These are phyloP conservation scores for Termitomyces titanicus DNA, from an alignment of 768 basidiomycete genomes.

Conservation along the genomic window DNA sequence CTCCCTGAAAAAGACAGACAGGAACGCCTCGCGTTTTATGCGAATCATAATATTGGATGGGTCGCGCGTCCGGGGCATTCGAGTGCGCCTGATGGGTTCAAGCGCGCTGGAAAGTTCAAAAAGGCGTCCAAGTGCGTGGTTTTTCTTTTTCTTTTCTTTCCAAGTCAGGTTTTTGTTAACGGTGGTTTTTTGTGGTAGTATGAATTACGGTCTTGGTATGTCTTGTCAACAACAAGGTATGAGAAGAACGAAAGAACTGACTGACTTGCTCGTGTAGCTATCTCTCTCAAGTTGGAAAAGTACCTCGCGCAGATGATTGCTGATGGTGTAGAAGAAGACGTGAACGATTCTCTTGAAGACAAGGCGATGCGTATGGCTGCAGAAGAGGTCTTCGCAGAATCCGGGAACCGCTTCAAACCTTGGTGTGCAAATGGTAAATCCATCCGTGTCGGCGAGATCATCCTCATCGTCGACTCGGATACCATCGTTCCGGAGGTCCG, in stretches of 20 bases:
- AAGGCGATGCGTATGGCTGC: conserved; percentile 69
- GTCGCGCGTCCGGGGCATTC: conserved; percentile 74
- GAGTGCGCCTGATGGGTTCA: conserved; percentile 77
- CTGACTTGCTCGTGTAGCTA: conserved; percentile 20
- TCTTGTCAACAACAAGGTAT: no score
- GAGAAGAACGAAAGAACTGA: no score
- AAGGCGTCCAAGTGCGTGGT: conserved; percentile 63
- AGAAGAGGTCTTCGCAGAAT: conserved; percentile 68
- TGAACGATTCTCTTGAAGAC: conserved; percentile 61
- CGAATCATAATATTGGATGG: conserved; percentile 73
- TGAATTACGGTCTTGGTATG: conserved; percentile 69
- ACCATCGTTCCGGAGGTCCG: conserved; percentile 68
- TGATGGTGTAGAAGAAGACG: conserved; percentile 36
- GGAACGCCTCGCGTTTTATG: conserved; percentile 75
- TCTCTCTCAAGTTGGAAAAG: conserved; percentile 60
- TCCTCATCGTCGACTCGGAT: conserved; percentile 81
- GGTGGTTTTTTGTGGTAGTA: conserved; percentile 36
- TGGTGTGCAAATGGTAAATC: conserved; percentile 76
- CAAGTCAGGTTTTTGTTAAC: no score
- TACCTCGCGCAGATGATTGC: conserved; percentile 45
- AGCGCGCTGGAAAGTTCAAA: conserved; percentile 90
- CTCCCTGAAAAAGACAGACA: conserved; percentile 57
- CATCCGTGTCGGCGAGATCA: conserved; percentile 72
- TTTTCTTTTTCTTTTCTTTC: no score
- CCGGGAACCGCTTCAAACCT: conserved; percentile 48